Conservation (phyloP, 2,329 filamentous ascomycete genomes). For the Monosporascus sp. region DNA sequence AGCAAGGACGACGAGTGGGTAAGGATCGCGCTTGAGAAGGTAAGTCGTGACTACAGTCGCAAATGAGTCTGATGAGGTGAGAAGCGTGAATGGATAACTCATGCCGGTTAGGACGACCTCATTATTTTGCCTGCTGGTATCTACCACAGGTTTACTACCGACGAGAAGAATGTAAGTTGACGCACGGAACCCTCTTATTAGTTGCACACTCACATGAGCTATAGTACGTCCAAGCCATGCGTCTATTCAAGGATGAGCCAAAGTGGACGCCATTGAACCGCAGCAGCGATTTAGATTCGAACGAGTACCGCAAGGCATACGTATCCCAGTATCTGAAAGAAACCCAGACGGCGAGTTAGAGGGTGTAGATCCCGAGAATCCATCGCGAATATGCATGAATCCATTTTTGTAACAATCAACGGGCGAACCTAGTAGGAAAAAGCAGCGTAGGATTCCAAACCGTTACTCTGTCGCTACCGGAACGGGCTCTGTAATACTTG, state of each 20-base stretch:
- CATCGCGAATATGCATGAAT: too few species aligned
- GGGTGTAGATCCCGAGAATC: too few species aligned
- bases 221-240: conserved; percentile 92
- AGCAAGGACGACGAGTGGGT: conserved; percentile 83
- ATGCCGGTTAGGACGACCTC: conserved; percentile 57
- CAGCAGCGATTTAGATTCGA: conserved; percentile 68
- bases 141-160: conserved; percentile 95
- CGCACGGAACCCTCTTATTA: not conserved
- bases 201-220: not conserved
- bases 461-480: too few species aligned
- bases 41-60: conserved; percentile 20
- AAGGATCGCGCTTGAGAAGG: conserved; percentile 75
- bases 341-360: not conserved
- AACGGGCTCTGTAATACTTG: too few species aligned
- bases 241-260: conserved; percentile 95
- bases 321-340: conserved; percentile 41
- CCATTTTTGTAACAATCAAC: too few species aligned
- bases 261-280: conserved; percentile 97
- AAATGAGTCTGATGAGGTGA: not conserved
- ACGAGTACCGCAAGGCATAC: conserved; percentile 75
- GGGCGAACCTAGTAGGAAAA: too few species aligned
- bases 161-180: conserved; percentile 74
- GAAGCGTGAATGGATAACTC: not conserved
- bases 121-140: conserved; percentile 93
- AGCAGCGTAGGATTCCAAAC: too few species aligned